Evolutionary conservation across 352 stramenopile species (phyloP).

Genomic region (Phytophthora pseudosyringae): DNA sequence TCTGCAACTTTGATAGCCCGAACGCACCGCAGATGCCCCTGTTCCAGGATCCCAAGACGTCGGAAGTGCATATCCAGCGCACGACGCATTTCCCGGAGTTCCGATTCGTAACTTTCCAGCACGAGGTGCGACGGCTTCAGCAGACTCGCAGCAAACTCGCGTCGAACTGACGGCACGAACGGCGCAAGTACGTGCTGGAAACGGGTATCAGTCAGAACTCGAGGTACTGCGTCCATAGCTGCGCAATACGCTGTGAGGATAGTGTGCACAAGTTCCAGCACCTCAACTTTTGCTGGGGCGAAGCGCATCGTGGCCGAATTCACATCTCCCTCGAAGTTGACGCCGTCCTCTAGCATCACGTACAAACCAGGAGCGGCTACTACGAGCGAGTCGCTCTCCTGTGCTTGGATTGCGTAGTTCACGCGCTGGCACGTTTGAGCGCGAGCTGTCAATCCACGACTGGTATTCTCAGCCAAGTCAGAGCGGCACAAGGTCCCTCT

Average conservation of each 20-base stretch:
- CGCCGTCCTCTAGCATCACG: constrained; percentile 21
- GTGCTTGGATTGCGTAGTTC: constrained; percentile 7
- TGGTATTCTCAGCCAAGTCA: neutral
- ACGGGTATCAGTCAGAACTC: constrained; percentile 36
- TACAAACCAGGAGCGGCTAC: constrained; percentile 34
- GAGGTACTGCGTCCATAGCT: constrained; percentile 46
- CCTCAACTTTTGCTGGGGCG: constrained; percentile 36
- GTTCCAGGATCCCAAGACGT: constrained; percentile 37
- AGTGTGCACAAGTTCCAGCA: constrained; percentile 51
- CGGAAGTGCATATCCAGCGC: constrained; percentile 42
- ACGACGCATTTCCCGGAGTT: constrained; percentile 33
- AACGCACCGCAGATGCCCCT: constrained; percentile 44
- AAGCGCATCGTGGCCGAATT: constrained; percentile 32
- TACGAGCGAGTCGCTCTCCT: neutral
- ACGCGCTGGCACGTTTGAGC: constrained; percentile 5
- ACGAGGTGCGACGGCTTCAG: constrained; percentile 37
- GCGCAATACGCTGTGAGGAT: constrained; percentile 56
- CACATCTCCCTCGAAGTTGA: constrained; percentile 33
- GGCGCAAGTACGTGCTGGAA: constrained; percentile 48
- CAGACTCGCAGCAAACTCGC: constrained; percentile 32
- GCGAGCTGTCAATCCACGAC: neutral
- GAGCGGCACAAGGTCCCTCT: constrained; percentile 5
- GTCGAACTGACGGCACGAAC: constrained; percentile 39
- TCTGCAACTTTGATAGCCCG: constrained; percentile 42
- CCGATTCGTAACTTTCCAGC: constrained; percentile 25